These are phyloP conservation scores for Myotisia sp. DNA, from an alignment of 2,329 filamentous ascomycete species.

Conservation along the genomic window DNA sequence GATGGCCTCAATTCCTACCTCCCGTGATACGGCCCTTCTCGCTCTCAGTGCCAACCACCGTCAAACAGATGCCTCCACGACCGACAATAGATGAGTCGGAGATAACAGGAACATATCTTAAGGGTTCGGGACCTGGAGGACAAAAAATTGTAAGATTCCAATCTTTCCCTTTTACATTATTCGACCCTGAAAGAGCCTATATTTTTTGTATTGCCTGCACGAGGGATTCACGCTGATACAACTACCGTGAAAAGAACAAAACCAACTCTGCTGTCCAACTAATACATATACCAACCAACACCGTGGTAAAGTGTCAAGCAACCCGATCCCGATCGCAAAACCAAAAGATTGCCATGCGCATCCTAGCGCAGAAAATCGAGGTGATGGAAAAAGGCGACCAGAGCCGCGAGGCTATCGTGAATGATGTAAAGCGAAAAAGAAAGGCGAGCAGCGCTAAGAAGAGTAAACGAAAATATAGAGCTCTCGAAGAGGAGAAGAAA, in stretches of 20 bases:
- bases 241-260: conserved; percentile 53
- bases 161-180: conserved; percentile 4
- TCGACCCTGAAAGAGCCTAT: background rate
- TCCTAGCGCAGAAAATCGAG: conserved; percentile 68
- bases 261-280: conserved; percentile 90
- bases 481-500: conserved; percentile 20
- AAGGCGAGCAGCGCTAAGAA: conserved; percentile 33
- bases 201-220: background rate
- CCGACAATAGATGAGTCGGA: conserved; percentile 63
- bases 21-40: conserved; percentile 14
- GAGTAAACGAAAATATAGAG: conserved; percentile 31
- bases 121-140: conserved; percentile 81
- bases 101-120: conserved; percentile 72
- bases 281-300: conserved; percentile 74
- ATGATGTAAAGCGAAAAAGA: conserved; percentile 56
- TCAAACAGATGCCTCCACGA: conserved; percentile 59
- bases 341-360: conserved; percentile 63
- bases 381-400: conserved; percentile 57
- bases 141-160: conserved; percentile 65
- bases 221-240: conserved; percentile 1
- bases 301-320: conserved; percentile 87
- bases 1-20: background rate
- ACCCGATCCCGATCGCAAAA: conserved; percentile 81
- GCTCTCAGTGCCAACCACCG: conserved; percentile 13
- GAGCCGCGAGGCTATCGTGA: conserved; percentile 69